Percentiles rank a stretch among this genome's conserved stretches.
These are phyloP conservation scores for Trametes punicea DNA, from an alignment of 768 basidiomycete genomes.

Conservation along the genomic window DNA sequence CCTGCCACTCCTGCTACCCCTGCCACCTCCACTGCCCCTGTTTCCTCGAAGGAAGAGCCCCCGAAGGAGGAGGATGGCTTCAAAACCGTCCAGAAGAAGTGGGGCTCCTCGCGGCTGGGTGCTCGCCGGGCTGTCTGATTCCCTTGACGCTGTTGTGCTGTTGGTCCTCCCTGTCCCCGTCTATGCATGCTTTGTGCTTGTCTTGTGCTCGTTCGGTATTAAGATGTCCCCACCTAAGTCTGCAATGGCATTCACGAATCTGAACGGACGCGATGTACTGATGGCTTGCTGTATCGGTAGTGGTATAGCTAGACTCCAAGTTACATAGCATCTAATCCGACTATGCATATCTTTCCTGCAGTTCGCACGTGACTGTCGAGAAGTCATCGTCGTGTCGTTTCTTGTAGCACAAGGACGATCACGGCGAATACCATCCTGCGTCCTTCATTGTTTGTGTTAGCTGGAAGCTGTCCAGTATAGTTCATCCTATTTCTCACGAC, in stretches of 20 bases:
- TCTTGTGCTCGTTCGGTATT: background rate
- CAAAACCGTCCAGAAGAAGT: conserved; percentile 53
- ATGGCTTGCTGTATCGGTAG: conserved; percentile 19
- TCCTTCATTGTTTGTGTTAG: no score
- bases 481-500: no score
- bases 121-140: conserved; percentile 12
- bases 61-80: conserved; percentile 69
- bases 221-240: background rate
- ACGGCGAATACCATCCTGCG: no score
- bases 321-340: conserved; percentile 14
- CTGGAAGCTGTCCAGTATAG: no score
- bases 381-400: no score
- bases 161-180: background rate
- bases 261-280: conserved; percentile 16
- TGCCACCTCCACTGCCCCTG: conserved; percentile 29
- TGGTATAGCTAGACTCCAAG: conserved; percentile 20
- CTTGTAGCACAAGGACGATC: no score
- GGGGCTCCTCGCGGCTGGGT: conserved; percentile 28
- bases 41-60: conserved; percentile 36
- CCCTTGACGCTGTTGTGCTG: background rate
- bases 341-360: conserved; percentile 1
- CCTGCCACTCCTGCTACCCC: conserved; percentile 37
- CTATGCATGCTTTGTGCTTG: conserved; percentile 5
- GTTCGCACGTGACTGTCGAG: no score
- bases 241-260: conserved; percentile 10